Base-by-base conservation (phyloP, 805 yeast genomes). In the Cyberlindnera subsufficiens region DNA sequence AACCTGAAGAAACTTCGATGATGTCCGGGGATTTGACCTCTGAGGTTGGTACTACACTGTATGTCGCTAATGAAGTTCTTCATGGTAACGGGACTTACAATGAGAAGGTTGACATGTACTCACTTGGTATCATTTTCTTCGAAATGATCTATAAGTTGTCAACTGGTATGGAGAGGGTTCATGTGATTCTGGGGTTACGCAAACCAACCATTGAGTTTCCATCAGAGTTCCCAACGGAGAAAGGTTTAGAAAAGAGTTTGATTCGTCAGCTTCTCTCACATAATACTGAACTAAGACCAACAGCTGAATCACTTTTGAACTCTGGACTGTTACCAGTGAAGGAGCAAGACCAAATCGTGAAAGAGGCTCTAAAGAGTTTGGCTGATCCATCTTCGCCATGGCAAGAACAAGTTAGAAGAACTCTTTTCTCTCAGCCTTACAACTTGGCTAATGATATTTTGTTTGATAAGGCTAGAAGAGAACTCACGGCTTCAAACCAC, bases 121-220 rank as follows among this genome's bases (percentile, higher is more conserved):
- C 99, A 0, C 65, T 93, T 33, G 99, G 99, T 3, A 79, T 93
- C 30, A 93, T 93, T 1, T 88, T 93, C 58, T 93, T 93, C 60
- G 99, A 93, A 59, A 93, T 93, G 99, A 76, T 88, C 25, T 88
- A 81, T 59, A 72, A 82, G 1, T 71, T 91, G 54, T 71, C 72
- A n/a, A 93, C 99, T 0, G 90, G 88, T 2, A 93, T 93, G 97
- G 99, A 93, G 60, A 72, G 99, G 40, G 88, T 84, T 10, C 71
- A 74, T 37, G 86, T 80, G 7, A 64, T 93, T n/a, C 75, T 79
- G 46, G 69, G 74, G 19, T 62, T 91, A 42, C 69, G 99, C 42
- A 59, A 70, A 1, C 61, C 77, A 0, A 59, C 72, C 0, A 72
- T 88, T 13, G 75, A 74, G 5, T 85, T 93, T 48, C 99, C 99